Conservation (phyloP, 1,139 yeast genomes). For the Debaryomycetaceae sp. region DNA sequence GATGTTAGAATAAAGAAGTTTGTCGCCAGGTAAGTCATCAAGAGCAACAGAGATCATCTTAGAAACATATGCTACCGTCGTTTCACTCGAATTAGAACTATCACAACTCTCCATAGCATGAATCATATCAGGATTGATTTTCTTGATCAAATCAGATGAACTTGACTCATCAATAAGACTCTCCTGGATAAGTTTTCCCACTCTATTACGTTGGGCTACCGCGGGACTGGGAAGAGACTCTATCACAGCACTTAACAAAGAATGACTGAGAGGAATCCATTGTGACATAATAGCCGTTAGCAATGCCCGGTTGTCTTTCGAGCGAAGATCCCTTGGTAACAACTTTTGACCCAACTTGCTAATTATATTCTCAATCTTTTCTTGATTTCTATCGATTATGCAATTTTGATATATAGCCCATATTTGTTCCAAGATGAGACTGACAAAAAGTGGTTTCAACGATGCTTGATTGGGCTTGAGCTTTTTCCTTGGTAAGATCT, state of each 20-base stretch:
- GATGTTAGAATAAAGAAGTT: slow-evolving; percentile 23
- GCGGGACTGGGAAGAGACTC: slow-evolving; percentile 83
- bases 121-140: slow-evolving; percentile 49
- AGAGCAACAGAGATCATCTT: slow-evolving; percentile 85
- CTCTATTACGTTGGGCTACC: slow-evolving; percentile 67
- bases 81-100: slow-evolving; percentile 46
- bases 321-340: slow-evolving; percentile 70
- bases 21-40: slow-evolving; percentile 68
- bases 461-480: slow-evolving; percentile 45
- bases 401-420: slow-evolving; percentile 88
- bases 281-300: slow-evolving; percentile 77
- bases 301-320: slow-evolving; percentile 69
- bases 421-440: slow-evolving; percentile 80
- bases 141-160: slow-evolving; percentile 11
- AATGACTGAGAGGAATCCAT: slow-evolving; percentile 91
- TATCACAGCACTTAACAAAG: slow-evolving; percentile 79
- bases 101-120: slow-evolving; percentile 64
- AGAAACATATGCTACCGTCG: slow-evolving; percentile 80
- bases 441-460: slow-evolving; percentile 80
- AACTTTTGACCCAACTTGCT: slow-evolving; percentile 66
- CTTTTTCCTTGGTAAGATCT: slow-evolving; percentile 60
- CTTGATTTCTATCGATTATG: slow-evolving; percentile 62
- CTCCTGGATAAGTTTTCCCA: slow-evolving; percentile 61
- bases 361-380: slow-evolving; percentile 71
- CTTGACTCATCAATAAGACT: slow-evolving; percentile 43